Percentiles rank a stretch among this genome's conserved stretches.
Evolutionary conservation across 148 eudicot species (phyloP).

Genomic region (Arctostaphylos glauca): DNA sequence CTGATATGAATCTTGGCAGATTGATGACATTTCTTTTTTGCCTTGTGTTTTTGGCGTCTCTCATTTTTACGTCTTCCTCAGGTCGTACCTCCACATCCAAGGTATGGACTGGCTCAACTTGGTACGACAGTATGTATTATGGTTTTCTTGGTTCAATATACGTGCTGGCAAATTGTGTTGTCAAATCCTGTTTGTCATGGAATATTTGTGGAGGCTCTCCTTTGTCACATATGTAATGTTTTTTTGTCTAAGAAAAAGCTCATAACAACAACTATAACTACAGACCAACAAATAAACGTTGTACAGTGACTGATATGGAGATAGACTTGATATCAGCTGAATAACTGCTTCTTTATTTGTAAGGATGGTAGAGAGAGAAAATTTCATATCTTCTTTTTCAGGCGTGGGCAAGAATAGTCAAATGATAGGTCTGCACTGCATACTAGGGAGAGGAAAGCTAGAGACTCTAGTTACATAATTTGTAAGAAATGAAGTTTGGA

Average conservation of each 20-base stretch:
- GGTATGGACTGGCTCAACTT: slow-evolving; percentile 53
- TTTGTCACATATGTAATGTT: background rate
- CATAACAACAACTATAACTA: background rate
- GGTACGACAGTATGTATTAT: slow-evolving; percentile 25
- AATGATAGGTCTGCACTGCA: background rate
- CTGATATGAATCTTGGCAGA: background rate
- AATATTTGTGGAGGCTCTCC: background rate
- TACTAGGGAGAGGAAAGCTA: background rate
- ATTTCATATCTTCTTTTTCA: background rate
- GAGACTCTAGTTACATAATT: background rate
- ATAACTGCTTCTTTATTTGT: background rate
- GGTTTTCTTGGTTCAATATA: slow-evolving; percentile 7
- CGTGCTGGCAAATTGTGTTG: background rate
- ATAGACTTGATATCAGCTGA: background rate
- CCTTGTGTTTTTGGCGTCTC: background rate
- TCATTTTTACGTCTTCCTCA: slow-evolving; percentile 23
- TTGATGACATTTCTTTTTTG: slow-evolving; percentile 8
- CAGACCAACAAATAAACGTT: background rate
- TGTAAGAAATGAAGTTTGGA: background rate
- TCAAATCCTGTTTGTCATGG: slow-evolving; percentile 11
- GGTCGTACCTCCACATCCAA: slow-evolving; percentile 54
- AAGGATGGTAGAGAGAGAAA: background rate
- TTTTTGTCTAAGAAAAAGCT: background rate
- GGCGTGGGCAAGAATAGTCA: background rate
- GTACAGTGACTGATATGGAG: background rate